phyloP scores from a whole-genome alignment of 2,329 filamentous ascomycete genomes.

The Talaromyces sp. region DNA sequence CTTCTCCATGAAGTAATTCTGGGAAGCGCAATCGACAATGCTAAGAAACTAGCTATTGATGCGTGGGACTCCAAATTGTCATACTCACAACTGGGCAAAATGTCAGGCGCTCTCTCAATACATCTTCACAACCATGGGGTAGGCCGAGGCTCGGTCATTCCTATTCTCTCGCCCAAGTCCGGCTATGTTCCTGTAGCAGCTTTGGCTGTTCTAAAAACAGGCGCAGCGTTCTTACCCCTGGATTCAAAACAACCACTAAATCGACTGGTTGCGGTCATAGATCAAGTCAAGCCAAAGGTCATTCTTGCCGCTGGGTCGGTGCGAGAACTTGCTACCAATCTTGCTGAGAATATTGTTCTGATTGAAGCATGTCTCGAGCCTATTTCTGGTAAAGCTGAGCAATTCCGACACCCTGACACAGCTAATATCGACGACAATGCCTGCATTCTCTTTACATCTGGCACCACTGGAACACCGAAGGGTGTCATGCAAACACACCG shows the following conservation, averaged over 20 bases:
- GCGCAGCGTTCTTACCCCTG: not conserved
- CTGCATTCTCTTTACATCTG: constrained; percentile 8
- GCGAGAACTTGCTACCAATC: no score
- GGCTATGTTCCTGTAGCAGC: constrained; percentile 3
- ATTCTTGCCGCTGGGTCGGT: not conserved
- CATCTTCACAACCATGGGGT: constrained; percentile 17
- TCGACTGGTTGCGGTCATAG: not conserved
- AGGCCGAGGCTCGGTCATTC: constrained; percentile 16
- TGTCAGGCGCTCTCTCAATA: not conserved
- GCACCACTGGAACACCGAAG: constrained; percentile 7
- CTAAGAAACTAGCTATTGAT: not conserved
- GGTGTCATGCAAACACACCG: constrained; percentile 49
- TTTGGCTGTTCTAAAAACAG: constrained; percentile 1
- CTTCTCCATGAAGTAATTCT: not conserved
- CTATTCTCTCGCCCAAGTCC: constrained; percentile 3
- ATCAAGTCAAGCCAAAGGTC: not conserved
- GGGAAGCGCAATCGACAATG: not conserved
- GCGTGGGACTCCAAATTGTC: not conserved
- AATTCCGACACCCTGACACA: no score
- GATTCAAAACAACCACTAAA: not conserved
- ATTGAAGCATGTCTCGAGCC: no score
- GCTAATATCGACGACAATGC: not conserved
- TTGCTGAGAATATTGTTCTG: no score
- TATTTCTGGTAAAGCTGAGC: no score
- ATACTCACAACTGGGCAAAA: not conserved